A percentile compares a stretch with the other conserved stretches of the same genome.
Conservation (phyloP, 108 stramenopile genomes). For the Skeletonema potamos region DNA sequence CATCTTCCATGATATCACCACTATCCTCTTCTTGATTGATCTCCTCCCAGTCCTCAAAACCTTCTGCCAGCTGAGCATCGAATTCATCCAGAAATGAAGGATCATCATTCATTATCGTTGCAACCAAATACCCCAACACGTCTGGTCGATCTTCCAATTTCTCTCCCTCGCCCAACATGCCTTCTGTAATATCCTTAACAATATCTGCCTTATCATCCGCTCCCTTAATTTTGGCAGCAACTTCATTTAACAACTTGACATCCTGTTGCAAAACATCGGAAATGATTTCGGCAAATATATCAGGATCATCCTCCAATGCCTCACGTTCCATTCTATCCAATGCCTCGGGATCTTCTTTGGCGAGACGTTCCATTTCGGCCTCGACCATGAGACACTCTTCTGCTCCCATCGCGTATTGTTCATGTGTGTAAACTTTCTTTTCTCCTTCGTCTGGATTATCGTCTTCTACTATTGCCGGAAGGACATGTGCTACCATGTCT, state of each 20-base stretch:
- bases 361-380: slow-evolving; percentile 33
- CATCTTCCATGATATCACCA: neutral
- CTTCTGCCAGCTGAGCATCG: slow-evolving; percentile 23
- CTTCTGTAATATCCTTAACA: slow-evolving; percentile 3
- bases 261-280: slow-evolving; percentile 23
- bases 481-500: slow-evolving; percentile 33
- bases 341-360: slow-evolving; percentile 27
- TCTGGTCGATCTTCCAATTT: slow-evolving; percentile 32
- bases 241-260: slow-evolving; percentile 14
- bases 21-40: too few species aligned
- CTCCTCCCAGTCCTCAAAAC: neutral
- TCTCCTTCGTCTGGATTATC: slow-evolving; percentile 1
- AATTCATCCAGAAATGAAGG: slow-evolving; percentile 35
- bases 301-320: slow-evolving; percentile 33
- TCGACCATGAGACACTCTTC: slow-evolving; percentile 48
- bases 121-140: slow-evolving; percentile 27
- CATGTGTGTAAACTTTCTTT: slow-evolving; percentile 22
- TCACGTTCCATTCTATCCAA: slow-evolving; percentile 34
- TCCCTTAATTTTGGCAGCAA: slow-evolving; percentile 21
- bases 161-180: slow-evolving; percentile 36
- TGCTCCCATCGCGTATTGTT: slow-evolving; percentile 30
- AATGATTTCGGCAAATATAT: slow-evolving; percentile 39
- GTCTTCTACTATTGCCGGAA: slow-evolving; percentile 22
- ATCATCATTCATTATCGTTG: slow-evolving; percentile 28
- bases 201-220: slow-evolving; percentile 8